A percentile compares a stretch with the other conserved stretches of the same genome.
Conservation (phyloP, 352 stramenopile genomes). For the Phytophthora fragariae region DNA sequence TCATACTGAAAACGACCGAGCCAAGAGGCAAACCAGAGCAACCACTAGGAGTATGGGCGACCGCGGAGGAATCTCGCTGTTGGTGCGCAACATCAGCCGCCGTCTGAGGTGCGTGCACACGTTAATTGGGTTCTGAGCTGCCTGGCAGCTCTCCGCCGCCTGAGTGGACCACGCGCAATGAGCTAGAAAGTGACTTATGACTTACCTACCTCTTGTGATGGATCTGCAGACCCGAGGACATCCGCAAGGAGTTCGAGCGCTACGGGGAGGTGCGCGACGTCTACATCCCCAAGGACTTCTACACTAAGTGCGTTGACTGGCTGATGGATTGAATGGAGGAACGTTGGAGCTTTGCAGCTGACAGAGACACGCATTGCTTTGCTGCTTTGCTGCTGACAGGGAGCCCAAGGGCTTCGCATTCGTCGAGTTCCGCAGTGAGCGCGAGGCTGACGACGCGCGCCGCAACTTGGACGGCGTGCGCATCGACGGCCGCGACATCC, state of each 20-base stretch:
- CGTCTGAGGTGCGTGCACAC: conserved; percentile 70
- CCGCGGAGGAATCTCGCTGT: conserved; percentile 89
- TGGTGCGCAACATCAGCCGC: conserved; percentile 94
- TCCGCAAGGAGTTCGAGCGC: conserved; percentile 93
- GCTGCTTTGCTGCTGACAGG: conserved; percentile 40
- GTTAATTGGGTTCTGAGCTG: not conserved
- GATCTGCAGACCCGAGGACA: conserved; percentile 82
- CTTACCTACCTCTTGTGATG: not conserved
- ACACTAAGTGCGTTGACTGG: conserved; percentile 78
- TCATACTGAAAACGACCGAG: conserved; percentile 37
- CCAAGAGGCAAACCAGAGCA: conserved; percentile 15
- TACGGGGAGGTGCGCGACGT: conserved; percentile 96
- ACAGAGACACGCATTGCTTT: not conserved
- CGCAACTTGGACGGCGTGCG: conserved; percentile 92
- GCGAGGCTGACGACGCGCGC: conserved; percentile 91
- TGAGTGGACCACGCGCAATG: conserved; percentile 6
- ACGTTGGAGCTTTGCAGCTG: not conserved
- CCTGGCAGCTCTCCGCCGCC: not conserved
- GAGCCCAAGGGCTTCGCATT: conserved; percentile 97
- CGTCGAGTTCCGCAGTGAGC: conserved; percentile 94
- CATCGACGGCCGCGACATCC: conserved; percentile 93
- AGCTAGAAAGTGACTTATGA: conserved; percentile 11
- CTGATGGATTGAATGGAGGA: not conserved
- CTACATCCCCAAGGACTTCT: conserved; percentile 96
- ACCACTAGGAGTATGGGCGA: conserved; percentile 44